Percentiles rank a stretch among this genome's conserved stretches.
Evolutionary conservation across 257 asterid genomes (phyloP).

Genomic region (Nicotiana undulata): DNA sequence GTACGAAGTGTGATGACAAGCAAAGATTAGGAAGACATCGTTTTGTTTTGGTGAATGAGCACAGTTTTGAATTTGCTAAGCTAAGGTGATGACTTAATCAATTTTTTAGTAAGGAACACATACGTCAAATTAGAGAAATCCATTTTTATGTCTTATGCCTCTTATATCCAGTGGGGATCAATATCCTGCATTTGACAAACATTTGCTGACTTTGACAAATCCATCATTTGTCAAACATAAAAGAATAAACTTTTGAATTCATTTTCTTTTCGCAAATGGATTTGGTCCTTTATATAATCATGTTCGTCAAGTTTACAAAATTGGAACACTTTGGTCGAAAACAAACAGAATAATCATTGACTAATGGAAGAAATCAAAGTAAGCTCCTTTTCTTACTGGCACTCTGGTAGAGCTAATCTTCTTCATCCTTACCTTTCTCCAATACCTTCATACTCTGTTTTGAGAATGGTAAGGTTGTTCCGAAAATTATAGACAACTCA

Average conservation of each 20-base stretch:
- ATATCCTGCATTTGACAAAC: not conserved
- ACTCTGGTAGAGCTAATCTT: not conserved
- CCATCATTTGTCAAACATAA: not conserved
- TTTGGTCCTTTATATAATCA: not conserved
- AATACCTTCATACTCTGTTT: not conserved
- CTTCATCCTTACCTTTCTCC: not conserved
- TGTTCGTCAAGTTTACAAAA: not conserved
- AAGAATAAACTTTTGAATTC: not conserved
- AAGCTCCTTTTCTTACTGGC: not conserved
- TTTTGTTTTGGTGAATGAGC: not conserved
- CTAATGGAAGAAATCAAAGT: not conserved
- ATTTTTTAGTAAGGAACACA: not conserved
- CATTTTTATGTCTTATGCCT: not conserved
- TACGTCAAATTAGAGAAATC: not conserved
- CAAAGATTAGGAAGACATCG: conserved; percentile 1
- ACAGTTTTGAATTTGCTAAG: not conserved
- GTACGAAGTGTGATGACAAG: conserved; percentile 2
- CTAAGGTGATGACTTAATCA: not conserved
- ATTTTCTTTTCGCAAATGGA: not conserved
- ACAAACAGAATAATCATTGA: not conserved
- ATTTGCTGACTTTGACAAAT: not conserved
- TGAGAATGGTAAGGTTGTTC: too few relatives aligned
- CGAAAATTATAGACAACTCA: too few relatives aligned
- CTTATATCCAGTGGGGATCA: not conserved
- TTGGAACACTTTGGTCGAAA: not conserved